Percentiles rank a stretch among this genome's conserved stretches.
These are phyloP conservation scores for Globisporangium irregulare DNA, from an alignment of 352 stramenopile species.

Conservation along the genomic window DNA sequence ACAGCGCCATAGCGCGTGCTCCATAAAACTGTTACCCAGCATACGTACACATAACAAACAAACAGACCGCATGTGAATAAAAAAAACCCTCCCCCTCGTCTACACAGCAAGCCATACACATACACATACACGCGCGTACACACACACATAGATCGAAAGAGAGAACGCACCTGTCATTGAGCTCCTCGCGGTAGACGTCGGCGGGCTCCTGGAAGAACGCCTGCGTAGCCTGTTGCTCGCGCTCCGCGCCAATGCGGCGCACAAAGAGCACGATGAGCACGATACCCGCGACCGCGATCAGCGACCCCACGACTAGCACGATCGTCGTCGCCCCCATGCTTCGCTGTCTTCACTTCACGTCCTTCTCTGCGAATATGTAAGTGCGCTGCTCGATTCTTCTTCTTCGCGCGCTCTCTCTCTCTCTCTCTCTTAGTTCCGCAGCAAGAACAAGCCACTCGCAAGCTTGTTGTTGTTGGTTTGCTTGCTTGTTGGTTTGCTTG, in stretches of 20 bases:
- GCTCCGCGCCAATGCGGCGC: slow-evolving; percentile 32
- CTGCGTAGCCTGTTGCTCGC: slow-evolving; percentile 33
- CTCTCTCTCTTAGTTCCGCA: not conserved
- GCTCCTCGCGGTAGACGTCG: slow-evolving; percentile 77
- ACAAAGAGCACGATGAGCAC: slow-evolving; percentile 48
- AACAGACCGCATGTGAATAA: not conserved
- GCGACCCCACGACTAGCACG: slow-evolving; percentile 37
- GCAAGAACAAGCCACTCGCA: not conserved
- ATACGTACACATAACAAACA: not conserved
- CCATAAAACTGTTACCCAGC: slow-evolving; percentile 44
- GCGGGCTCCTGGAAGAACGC: slow-evolving; percentile 54
- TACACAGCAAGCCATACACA: not conserved
- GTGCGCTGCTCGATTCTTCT: not conserved
- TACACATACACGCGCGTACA: too few relatives aligned
- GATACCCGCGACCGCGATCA: slow-evolving; percentile 41
- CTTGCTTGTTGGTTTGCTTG: not conserved
- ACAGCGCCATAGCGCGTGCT: slow-evolving; percentile 84
- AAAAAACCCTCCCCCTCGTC: not conserved
- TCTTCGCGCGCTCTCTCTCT: not conserved
- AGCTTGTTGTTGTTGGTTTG: not conserved
- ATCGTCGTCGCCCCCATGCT: slow-evolving; percentile 23
- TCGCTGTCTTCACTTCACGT: not conserved
- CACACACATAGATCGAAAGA: not conserved
- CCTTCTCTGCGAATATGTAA: not conserved
- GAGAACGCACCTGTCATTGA: slow-evolving; percentile 56